phyloP scores from a whole-genome alignment of 768 basidiomycete species.

The Russula sp. region DNA sequence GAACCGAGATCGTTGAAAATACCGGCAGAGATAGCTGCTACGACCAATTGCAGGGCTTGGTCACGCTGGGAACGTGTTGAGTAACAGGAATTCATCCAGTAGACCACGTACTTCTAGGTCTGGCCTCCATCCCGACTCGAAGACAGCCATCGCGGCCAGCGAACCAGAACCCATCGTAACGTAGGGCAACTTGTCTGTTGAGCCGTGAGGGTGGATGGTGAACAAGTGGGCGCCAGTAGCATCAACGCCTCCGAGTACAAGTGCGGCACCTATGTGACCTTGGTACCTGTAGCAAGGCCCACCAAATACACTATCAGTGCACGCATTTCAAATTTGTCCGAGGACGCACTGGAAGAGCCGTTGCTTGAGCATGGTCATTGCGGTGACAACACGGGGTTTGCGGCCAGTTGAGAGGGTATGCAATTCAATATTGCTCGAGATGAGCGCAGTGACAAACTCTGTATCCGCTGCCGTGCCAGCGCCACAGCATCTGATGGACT shows the following conservation, averaged over 20 bases:
- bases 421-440: conserved; percentile 93
- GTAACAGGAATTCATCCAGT: conserved; percentile 16
- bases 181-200: conserved; percentile 97
- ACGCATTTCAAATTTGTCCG: neutral
- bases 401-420: conserved; percentile 88
- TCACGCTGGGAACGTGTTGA: conserved; percentile 51
- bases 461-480: conserved; percentile 99
- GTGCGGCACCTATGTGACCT: conserved; percentile 90
- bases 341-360: conserved; percentile 77
- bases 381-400: conserved; percentile 91
- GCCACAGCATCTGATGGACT: conserved; percentile 95
- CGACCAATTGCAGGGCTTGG: conserved; percentile 79
- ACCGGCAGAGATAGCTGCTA: conserved; percentile 86
- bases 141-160: conserved; percentile 97
- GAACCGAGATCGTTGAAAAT: conserved; percentile 99
- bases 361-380: conserved; percentile 99
- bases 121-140: conserved; percentile 81
- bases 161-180: conserved; percentile 98
- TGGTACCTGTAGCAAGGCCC: conserved; percentile 59
- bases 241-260: conserved; percentile 97
- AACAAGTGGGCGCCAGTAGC: conserved; percentile 90
- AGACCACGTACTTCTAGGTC: conserved; percentile 65
- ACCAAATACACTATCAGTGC: conserved; percentile 1
- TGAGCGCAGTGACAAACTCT: conserved; percentile 90
- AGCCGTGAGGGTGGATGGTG: conserved; percentile 94